Base-by-base conservation (phyloP, 2,329 filamentous ascomycete genomes). In the Trichophyton benhamiae region DNA sequence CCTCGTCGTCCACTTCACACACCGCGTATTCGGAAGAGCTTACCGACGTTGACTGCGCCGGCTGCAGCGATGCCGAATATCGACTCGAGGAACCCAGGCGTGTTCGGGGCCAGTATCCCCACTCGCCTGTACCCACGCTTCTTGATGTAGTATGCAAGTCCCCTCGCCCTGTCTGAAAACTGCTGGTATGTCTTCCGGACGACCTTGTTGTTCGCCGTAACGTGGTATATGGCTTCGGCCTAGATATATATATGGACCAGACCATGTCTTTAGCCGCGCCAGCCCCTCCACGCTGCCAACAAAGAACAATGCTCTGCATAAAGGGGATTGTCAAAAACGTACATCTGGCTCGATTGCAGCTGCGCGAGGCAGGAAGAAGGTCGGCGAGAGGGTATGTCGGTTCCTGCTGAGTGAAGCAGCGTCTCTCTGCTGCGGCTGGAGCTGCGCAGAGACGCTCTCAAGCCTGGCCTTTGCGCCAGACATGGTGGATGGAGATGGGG, bases 21-120 rank as follows among this genome's bases (percentile, higher is more conserved):
- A 30, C 27, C 11, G 22, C 33, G 48, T 22, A 17, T 30, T 25
- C 27, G 41, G 17, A 17, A 17, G 30, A 11, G 1, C 58, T 57
- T 71, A 79, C 79, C 80, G 60, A 96, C 87, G 64, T 91, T 84
- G 25, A 95, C 83, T 6, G 81, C 88, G 0, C 90, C 90, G 0
- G 88, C 88, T 0, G 88, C 91, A 0, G 86, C 86, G 67, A 96
- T 87, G 1, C 88, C 94, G 70, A 89, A 99, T 64, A 96, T 89
- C 5, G 85, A 83, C 75, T 97, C 92, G 30, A 99, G 79, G 68
- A 97, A 97, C 0, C 91, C 91, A 0, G 94, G 94, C 0, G 94
- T 99, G 72, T 99, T 99, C 2, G 94, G 89, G 7, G 85, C 86
- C 9, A 99, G 79, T 57, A 99, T 86, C 5, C 94, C 94, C 4